These are phyloP conservation scores for Glebionis coronaria DNA, from an alignment of 129 eudicot species.

Conservation along the genomic window DNA sequence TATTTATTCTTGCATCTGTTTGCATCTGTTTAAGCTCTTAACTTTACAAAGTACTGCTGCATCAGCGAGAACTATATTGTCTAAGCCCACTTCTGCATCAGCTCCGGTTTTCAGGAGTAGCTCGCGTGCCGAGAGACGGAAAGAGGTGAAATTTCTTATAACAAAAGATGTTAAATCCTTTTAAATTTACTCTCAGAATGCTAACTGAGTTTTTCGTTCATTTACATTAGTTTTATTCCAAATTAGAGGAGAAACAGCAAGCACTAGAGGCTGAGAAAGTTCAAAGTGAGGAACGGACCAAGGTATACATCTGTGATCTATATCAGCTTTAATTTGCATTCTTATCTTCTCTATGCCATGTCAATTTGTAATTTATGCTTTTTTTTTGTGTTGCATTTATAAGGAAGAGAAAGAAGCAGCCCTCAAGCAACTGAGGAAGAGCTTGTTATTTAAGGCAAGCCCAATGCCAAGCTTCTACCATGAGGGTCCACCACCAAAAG, in stretches of 20 bases:
- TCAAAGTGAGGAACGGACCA: conserved; percentile 72
- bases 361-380: not conserved
- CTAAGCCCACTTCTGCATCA: conserved; percentile 59
- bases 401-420: conserved; percentile 92
- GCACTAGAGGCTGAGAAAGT: conserved; percentile 80
- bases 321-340: not conserved
- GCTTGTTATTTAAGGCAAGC: conserved; percentile 74
- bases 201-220: conserved; percentile 7
- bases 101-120: conserved; percentile 73
- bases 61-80: conserved; percentile 43
- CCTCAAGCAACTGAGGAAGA: conserved; percentile 71
- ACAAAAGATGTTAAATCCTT: conserved; percentile 6
- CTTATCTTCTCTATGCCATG: not conserved
- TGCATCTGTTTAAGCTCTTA: conserved; percentile 34
- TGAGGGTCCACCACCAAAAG: conserved; percentile 89
- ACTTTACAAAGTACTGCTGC: conserved; percentile 47
- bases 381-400: conserved; percentile 9
- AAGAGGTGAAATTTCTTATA: conserved; percentile 46
- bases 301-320: conserved; percentile 37
- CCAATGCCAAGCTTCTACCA: conserved; percentile 97
- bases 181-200: conserved; percentile 4
- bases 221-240: conserved; percentile 57
- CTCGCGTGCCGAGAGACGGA: conserved; percentile 89
- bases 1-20: conserved; percentile 2
- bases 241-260: conserved; percentile 81